Evolutionary conservation across 2,329 filamentous ascomycete species (phyloP).

Genomic region (Aspergillus caelatus): DNA sequence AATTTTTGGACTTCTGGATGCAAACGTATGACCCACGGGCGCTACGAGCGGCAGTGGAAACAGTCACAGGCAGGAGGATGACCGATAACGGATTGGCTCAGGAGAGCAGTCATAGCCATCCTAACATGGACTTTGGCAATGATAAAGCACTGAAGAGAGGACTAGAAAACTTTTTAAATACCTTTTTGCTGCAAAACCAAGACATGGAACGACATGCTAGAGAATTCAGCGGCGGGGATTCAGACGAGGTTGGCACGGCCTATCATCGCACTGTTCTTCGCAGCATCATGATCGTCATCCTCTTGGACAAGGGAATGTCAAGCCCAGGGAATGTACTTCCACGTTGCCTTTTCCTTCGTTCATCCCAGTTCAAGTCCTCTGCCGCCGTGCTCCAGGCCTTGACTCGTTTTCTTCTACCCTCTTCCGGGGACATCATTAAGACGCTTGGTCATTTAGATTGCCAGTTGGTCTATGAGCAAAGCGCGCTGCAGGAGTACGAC

Average conservation of each 20-base stretch:
- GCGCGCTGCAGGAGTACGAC: conserved; percentile 60
- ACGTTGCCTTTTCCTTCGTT: conserved; percentile 54
- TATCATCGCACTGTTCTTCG: conserved; percentile 61
- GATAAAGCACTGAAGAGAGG: conserved; percentile 42
- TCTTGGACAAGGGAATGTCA: conserved; percentile 60
- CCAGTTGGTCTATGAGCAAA: conserved; percentile 57
- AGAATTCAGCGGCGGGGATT: conserved; percentile 35
- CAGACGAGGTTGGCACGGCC: conserved; percentile 48
- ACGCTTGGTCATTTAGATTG: conserved; percentile 61
- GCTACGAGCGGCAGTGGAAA: conserved; percentile 59
- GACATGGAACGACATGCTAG: conserved; percentile 45
- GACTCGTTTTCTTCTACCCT: conserved; percentile 58
- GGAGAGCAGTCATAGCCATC: neutral
- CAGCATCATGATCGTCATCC: conserved; percentile 61
- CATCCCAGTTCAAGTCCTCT: conserved; percentile 61
- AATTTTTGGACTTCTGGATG: conserved; percentile 61
- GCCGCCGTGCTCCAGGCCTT: conserved; percentile 55
- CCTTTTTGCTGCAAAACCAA: conserved; percentile 61
- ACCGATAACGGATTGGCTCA: conserved; percentile 22
- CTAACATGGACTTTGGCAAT: conserved; percentile 4
- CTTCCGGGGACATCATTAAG: conserved; percentile 60
- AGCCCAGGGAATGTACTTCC: conserved; percentile 34
- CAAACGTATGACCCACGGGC: conserved; percentile 57
- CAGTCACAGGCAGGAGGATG: conserved; percentile 60
- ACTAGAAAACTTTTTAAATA: conserved; percentile 57